Conservation (phyloP, 2,329 filamentous ascomycete genomes). For the Penicillium sp. region DNA sequence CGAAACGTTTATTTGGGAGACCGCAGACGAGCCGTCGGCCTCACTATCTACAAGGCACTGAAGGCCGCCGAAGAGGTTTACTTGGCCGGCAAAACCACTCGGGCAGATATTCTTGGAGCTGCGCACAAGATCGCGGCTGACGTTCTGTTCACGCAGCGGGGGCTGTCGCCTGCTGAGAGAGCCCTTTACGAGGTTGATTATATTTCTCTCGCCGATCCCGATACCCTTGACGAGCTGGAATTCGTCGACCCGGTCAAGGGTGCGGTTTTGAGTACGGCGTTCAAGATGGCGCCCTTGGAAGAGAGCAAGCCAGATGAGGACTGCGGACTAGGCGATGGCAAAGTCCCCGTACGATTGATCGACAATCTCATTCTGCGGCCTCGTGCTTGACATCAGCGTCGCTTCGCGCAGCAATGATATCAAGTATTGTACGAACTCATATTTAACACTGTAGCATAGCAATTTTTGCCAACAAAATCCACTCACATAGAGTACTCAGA, state of each 20-base stretch:
- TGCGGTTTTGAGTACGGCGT: slow-evolving; percentile 80
- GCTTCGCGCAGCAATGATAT: too few relatives aligned
- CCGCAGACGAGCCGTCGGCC: slow-evolving; percentile 66
- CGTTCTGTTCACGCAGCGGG: slow-evolving; percentile 59
- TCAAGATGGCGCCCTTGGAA: slow-evolving; percentile 84
- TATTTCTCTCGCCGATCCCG: slow-evolving; percentile 81
- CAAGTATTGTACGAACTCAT: not conserved
- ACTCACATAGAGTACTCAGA: not conserved
- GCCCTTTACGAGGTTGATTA: slow-evolving; percentile 84
- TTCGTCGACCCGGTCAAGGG: slow-evolving; percentile 66
- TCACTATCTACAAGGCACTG: slow-evolving; percentile 68
- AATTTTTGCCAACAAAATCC: not conserved
- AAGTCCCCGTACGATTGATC: slow-evolving; percentile 78
- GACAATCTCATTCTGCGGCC: slow-evolving; percentile 77
- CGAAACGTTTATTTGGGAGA: slow-evolving; percentile 87
- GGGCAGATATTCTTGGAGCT: slow-evolving; percentile 67
- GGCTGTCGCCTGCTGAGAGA: slow-evolving; percentile 57
- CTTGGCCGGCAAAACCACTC: slow-evolving; percentile 49
- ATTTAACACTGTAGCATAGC: not conserved
- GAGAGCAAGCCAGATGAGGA: slow-evolving; percentile 67
- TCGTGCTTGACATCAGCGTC: slow-evolving; percentile 14
- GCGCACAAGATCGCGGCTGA: slow-evolving; percentile 60
- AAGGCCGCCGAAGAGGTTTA: slow-evolving; percentile 67
- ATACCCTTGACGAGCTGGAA: slow-evolving; percentile 74
- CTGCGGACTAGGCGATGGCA: slow-evolving; percentile 64